phyloP scores from a whole-genome alignment of 495 filamentous ascomycete species.

The Penicillium paradoxum region DNA sequence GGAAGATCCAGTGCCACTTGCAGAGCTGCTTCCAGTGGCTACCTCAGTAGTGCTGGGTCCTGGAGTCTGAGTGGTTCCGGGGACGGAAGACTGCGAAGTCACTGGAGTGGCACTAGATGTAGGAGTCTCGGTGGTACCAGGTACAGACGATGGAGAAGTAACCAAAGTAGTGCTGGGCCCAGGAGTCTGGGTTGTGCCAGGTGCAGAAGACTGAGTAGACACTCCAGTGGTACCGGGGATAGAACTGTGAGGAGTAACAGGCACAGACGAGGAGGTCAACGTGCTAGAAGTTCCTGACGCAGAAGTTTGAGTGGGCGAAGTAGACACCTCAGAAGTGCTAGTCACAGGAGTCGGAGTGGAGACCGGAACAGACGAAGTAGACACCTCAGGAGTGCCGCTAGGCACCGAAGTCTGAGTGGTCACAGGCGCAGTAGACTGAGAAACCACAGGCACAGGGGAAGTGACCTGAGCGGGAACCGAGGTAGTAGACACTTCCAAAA shows the following conservation, averaged over 20 bases:
- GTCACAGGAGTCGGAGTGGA: background rate
- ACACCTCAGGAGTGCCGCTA: background rate
- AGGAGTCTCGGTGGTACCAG: background rate
- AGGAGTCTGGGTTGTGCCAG: background rate
- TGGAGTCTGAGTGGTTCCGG: background rate
- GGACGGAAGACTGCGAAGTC: background rate
- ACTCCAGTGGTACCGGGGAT: background rate
- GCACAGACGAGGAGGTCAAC: too few relatives aligned
- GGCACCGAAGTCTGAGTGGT: background rate
- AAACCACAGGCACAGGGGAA: background rate
- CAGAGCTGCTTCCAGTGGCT: background rate
- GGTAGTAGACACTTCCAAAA: background rate
- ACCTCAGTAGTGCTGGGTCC: background rate
- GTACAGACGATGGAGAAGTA: background rate
- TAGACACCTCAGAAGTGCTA: background rate
- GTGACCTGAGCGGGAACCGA: background rate
- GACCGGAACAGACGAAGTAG: background rate
- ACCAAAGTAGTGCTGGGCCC: background rate
- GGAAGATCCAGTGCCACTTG: background rate
- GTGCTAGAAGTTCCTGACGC: background rate
- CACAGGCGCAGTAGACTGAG: background rate
- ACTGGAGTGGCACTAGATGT: background rate
- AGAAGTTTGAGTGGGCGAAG: background rate
- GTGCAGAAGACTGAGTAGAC: background rate
- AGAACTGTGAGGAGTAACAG: too few relatives aligned